These are phyloP conservation scores for Cyberlindnera nakhonratchasimensis DNA, from an alignment of 805 yeast species.

Conservation along the genomic window DNA sequence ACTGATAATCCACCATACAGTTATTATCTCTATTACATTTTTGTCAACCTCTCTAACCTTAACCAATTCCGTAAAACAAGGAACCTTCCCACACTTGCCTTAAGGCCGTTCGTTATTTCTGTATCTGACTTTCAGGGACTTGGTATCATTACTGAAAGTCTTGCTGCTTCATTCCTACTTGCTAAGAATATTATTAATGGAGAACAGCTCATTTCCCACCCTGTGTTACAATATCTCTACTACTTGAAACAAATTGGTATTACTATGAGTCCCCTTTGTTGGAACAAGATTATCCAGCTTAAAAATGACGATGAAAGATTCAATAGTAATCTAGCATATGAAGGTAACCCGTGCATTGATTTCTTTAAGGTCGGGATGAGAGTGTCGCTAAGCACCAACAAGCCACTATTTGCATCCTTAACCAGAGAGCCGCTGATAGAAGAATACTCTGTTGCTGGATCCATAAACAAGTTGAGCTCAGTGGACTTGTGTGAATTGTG, in stretches of 20 bases:
- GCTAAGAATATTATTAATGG: slow-evolving; percentile 27
- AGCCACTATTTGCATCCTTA: slow-evolving; percentile 26
- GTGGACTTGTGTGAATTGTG: slow-evolving; percentile 29
- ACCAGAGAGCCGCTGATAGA: slow-evolving; percentile 31
- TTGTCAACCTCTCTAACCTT: slow-evolving; percentile 22
- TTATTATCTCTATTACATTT: slow-evolving; percentile 37
- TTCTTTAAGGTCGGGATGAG: slow-evolving; percentile 27
- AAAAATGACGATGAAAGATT: slow-evolving; percentile 25
- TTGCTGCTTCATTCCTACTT: slow-evolving; percentile 24
- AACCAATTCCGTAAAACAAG: slow-evolving; percentile 22
- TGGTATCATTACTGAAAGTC: slow-evolving; percentile 27
- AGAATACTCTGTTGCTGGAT: slow-evolving; percentile 28
- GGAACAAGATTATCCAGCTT: slow-evolving; percentile 28
- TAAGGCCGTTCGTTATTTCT: slow-evolving; percentile 27
- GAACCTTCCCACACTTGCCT: slow-evolving; percentile 16
- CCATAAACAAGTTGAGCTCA: slow-evolving; percentile 25
- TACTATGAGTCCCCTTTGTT: slow-evolving; percentile 29
- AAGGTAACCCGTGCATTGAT: slow-evolving; percentile 23
- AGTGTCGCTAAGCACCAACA: slow-evolving; percentile 25
- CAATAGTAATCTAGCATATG: slow-evolving; percentile 16
- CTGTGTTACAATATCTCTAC: slow-evolving; percentile 26
- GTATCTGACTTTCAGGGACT: slow-evolving; percentile 22
- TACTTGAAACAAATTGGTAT: slow-evolving; percentile 30
- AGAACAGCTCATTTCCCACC: slow-evolving; percentile 24
- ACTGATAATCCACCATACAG: slow-evolving; percentile 38